A percentile compares a stretch with the other conserved stretches of the same genome.
Conservation (phyloP, 2,329 filamentous ascomycete species). For the Ascochyta pisi region DNA sequence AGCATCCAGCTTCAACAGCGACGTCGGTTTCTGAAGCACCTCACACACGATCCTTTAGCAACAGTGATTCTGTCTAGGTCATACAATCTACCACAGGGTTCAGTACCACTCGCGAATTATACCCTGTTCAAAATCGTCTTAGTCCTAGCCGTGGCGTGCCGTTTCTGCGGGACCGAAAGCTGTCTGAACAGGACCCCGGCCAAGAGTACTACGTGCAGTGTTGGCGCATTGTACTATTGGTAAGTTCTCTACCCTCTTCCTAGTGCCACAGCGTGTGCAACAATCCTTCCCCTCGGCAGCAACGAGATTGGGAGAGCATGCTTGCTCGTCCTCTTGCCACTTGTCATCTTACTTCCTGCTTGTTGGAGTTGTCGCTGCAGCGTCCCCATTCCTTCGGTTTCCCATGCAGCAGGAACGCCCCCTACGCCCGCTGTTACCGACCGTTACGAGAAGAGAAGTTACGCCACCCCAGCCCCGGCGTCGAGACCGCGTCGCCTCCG, state of each 20-base stretch:
- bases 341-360: neutral
- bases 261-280: neutral
- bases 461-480: constrained; percentile 7
- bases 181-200: neutral
- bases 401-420: constrained; percentile 8
- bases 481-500: constrained; percentile 5
- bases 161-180: constrained; percentile 2
- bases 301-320: neutral
- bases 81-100: neutral
- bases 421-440: constrained; percentile 5
- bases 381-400: neutral
- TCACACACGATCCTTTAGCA: neutral
- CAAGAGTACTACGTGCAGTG: neutral
- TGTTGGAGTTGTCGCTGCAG: constrained; percentile 6
- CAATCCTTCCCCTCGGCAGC: neutral
- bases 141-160: neutral
- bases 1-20: neutral
- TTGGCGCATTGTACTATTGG: neutral
- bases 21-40: neutral
- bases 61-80: neutral
- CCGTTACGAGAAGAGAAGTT: neutral
- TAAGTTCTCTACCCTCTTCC: neutral
- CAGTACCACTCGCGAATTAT: neutral
- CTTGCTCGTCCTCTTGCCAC: neutral
- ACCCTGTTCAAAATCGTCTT: neutral